These are phyloP conservation scores for Fusarium chlamydosporum DNA, from an alignment of 2,329 filamentous ascomycete genomes.

Conservation along the genomic window DNA sequence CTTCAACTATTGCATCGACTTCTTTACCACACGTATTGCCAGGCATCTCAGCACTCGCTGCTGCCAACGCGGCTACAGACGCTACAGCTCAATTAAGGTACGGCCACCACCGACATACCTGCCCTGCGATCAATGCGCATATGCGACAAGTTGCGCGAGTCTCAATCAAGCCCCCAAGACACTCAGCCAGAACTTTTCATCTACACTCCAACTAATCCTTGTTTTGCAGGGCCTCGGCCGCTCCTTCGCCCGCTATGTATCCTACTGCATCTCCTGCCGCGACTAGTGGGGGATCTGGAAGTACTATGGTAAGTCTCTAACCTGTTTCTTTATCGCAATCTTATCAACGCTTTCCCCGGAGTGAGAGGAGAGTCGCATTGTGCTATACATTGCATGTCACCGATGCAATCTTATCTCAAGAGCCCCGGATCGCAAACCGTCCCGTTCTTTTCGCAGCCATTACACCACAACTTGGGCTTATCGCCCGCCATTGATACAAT, in stretches of 20 bases:
- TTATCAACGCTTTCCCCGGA: slow-evolving; percentile 16
- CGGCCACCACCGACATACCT: slow-evolving; percentile 41
- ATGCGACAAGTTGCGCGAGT: slow-evolving; percentile 6
- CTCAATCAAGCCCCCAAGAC: background rate
- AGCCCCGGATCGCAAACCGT: slow-evolving; percentile 14
- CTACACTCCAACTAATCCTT: slow-evolving; percentile 39
- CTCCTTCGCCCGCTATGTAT: slow-evolving; percentile 48
- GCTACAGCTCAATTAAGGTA: slow-evolving; percentile 64
- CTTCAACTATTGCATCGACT: slow-evolving; percentile 62
- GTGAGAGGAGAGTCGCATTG: slow-evolving; percentile 7
- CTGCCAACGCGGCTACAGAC: slow-evolving; percentile 56
- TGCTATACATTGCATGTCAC: slow-evolving; percentile 24
- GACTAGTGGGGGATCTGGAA: slow-evolving; percentile 57
- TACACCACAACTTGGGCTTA: slow-evolving; percentile 34
- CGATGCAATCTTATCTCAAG: slow-evolving; percentile 30
- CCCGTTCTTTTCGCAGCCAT: slow-evolving; percentile 23
- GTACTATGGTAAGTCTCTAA: slow-evolving; percentile 58
- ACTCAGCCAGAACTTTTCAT: slow-evolving; percentile 1
- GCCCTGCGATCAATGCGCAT: slow-evolving; percentile 3
- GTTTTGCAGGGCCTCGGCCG: slow-evolving; percentile 39
- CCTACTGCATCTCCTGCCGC: slow-evolving; percentile 57
- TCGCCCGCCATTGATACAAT: slow-evolving; percentile 45
- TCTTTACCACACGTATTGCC: slow-evolving; percentile 60
- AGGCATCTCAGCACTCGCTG: slow-evolving; percentile 62
- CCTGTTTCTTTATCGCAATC: slow-evolving; percentile 28